A percentile compares a stretch with the other conserved stretches of the same genome.
phyloP scores from a whole-genome alignment of 2,329 filamentous ascomycete species.

The Cladosporium halotolerans region DNA sequence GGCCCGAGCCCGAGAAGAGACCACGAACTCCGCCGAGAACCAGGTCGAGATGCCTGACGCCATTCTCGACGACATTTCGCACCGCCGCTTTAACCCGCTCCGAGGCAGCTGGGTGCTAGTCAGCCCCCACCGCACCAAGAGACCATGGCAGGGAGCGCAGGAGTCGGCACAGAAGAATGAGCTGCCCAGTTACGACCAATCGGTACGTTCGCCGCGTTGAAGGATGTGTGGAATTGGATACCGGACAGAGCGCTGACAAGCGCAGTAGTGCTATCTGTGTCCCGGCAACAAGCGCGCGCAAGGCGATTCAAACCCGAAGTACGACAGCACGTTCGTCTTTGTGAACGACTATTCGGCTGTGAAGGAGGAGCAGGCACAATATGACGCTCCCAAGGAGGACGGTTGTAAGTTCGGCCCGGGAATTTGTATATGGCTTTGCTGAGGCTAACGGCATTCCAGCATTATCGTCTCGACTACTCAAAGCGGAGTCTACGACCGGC shows the following conservation, averaged over 20 bases:
- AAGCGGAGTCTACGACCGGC: conserved; percentile 79
- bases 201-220: conserved; percentile 28
- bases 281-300: conserved; percentile 84
- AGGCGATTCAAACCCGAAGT: conserved; percentile 79
- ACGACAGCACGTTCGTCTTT: conserved; percentile 83
- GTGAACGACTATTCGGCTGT: conserved; percentile 98
- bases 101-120: conserved; percentile 89
- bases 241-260: conserved; percentile 3
- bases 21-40: background rate
- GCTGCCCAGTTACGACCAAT: conserved; percentile 70
- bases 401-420: conserved; percentile 36
- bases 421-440: background rate
- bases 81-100: conserved; percentile 87
- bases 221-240: background rate
- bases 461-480: conserved; percentile 68
- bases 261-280: conserved; percentile 77
- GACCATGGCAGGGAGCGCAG: conserved; percentile 77
- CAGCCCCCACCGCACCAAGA: conserved; percentile 91
- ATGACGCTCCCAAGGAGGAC: conserved; percentile 49
- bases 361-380: conserved; percentile 84
- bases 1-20: conserved; percentile 4
- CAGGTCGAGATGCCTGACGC: conserved; percentile 38
- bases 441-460: conserved; percentile 40
- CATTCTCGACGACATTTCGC: conserved; percentile 86
- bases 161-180: conserved; percentile 43